Conservation (phyloP, 2,329 filamentous ascomycete genomes). For the Lachnellula hyalina region DNA sequence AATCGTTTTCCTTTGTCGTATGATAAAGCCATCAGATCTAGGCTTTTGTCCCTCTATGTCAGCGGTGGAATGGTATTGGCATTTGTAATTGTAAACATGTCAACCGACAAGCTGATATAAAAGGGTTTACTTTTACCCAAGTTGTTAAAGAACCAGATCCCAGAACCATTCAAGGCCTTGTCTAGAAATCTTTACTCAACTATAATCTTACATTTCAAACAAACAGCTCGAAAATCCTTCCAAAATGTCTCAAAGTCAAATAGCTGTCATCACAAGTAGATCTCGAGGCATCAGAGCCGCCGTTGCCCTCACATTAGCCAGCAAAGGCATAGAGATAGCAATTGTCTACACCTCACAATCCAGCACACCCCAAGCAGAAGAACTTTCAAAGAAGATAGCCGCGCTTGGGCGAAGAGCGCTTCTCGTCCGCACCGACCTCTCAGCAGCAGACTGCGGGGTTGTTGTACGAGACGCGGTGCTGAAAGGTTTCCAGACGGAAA, state of each 20-base stretch:
- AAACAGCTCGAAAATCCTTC: too few species aligned
- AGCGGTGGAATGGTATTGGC: too few species aligned
- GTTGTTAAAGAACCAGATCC: too few species aligned
- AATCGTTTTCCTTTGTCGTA: too few species aligned
- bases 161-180: too few species aligned
- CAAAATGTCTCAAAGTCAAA: not conserved
- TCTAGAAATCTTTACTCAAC: too few species aligned
- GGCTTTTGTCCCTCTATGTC: too few species aligned
- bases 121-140: too few species aligned
- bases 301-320: not conserved
- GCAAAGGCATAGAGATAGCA: not conserved
- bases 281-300: not conserved
- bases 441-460: not conserved
- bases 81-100: too few species aligned
- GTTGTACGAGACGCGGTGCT: not conserved
- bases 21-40: too few species aligned
- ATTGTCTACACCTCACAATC: not conserved
- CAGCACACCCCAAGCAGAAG: not conserved
- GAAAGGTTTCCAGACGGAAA: not conserved
- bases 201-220: too few species aligned
- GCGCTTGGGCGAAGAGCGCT: not conserved
- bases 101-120: too few species aligned
- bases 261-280: not conserved
- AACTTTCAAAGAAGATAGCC: not conserved
- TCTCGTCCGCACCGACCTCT: not conserved